Base-by-base conservation (phyloP, 192 early-diverging fungal species). In the Coemansia sp. region DNA sequence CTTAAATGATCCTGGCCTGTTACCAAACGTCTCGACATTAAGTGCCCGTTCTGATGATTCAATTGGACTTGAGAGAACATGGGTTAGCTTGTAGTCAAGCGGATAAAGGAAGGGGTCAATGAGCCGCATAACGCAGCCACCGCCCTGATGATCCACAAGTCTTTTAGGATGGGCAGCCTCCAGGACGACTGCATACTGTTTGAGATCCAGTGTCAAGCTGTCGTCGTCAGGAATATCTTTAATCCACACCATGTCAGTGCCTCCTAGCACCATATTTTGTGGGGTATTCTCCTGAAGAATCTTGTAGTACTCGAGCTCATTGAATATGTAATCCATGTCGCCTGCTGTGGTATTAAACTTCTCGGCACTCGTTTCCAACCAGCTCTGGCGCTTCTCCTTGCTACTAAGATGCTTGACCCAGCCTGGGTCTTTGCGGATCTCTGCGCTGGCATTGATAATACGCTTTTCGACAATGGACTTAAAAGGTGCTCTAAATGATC, bases 221-320 rank as follows among this genome's bases (percentile, higher is more conserved):
- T 49, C 8, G 26, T 56, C 41, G 6, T 21, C 52, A 18, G 12
- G 39, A 42, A 42, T 37, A 26, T 56, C 18, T 5, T 66, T 66
- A 32, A 55, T 19, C 64, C 64, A 66, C 22, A 56, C 64, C 41
- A 54, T 41, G 19, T 56, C 52, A 37, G 49, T 52, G 5, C 64
- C 41, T 52, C 51, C 51, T 52, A 21, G 51, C 11, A 52, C 21
- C 19, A 36, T 36, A 0, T 10, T 26, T 0, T 18, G 11, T 56
- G 10, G 22, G 21, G 21, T 26, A 15, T 1, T 36, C 13, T 36
- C 32, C 7, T 56, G 54, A 6, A 56, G 54, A 0, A 6, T 3
- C 54, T 56, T 56, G 54, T 56, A 56, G 26, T 56, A 56, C 18
- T 21, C 21, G 5, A 56, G 54, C 54, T 56, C 54, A 8, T 6